Conservation (phyloP, 2,329 filamentous ascomycete genomes). For the Alternaria atra region DNA sequence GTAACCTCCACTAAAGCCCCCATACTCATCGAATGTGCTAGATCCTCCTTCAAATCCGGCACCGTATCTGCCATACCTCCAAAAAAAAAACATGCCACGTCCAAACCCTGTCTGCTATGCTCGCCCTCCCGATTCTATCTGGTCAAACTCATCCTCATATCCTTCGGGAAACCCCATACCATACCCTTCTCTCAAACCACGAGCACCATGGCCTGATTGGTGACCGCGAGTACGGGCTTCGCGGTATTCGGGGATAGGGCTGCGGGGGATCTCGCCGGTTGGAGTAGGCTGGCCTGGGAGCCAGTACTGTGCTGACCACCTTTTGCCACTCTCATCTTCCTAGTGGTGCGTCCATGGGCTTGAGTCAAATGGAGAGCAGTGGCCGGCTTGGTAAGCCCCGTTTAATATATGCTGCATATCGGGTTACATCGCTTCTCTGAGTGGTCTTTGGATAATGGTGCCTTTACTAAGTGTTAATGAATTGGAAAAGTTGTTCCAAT, state of each 20-base stretch:
- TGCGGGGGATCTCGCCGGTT: not conserved
- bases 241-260: not conserved
- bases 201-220: not conserved
- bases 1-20: not conserved
- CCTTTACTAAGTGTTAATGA: too few relatives aligned
- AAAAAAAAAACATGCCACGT: not conserved
- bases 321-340: not conserved
- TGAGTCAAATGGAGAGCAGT: not conserved
- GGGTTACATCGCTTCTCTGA: not conserved
- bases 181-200: not conserved
- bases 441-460: not conserved
- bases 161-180: not conserved
- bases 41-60: not conserved
- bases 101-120: not conserved
- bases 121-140: not conserved
- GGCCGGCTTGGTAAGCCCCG: not conserved
- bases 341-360: slow-evolving; percentile 3
- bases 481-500: too few relatives aligned
- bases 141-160: not conserved
- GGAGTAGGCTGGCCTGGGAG: not conserved
- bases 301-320: slow-evolving; percentile 1
- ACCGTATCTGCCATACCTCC: not conserved
- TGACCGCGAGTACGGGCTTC: not conserved
- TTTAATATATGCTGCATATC: not conserved
- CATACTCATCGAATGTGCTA: not conserved